These are phyloP conservation scores for Porogramme epimiltina DNA, from an alignment of 1,284 basidiomycete genomes.

Conservation along the genomic window DNA sequence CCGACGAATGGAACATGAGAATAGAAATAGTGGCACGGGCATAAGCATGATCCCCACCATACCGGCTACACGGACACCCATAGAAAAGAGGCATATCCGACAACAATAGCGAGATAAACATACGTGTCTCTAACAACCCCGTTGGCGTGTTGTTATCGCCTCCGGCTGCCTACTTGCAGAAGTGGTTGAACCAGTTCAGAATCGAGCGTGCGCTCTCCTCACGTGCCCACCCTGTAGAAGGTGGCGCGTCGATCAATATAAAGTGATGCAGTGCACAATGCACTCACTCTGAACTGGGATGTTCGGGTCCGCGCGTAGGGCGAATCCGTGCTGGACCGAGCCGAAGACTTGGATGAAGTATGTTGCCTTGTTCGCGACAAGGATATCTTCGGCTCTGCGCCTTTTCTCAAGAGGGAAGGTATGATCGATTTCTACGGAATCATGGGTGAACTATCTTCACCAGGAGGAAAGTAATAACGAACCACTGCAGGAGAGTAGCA, in stretches of 20 bases:
- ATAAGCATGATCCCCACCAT: too few relatives aligned
- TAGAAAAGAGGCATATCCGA: too few relatives aligned
- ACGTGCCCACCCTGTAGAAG: conserved; percentile 52
- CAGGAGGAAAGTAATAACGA: background rate
- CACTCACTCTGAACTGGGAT: conserved; percentile 43
- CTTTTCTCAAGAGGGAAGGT: conserved; percentile 46
- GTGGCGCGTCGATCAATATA: too few relatives aligned
- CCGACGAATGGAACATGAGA: too few relatives aligned
- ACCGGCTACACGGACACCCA: too few relatives aligned
- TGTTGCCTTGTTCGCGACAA: conserved; percentile 43
- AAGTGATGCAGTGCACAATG: too few relatives aligned
- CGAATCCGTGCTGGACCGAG: conserved; percentile 49
- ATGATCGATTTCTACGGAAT: conserved; percentile 41
- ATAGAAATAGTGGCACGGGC: too few relatives aligned
- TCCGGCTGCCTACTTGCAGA: conserved; percentile 1
- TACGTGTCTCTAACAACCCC: too few relatives aligned
- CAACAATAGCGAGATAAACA: too few relatives aligned
- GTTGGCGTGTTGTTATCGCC: too few relatives aligned
- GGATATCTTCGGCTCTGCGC: conserved; percentile 47
- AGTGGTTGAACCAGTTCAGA: conserved; percentile 21
- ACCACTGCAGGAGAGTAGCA: conserved; percentile 19
- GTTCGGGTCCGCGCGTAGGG: conserved; percentile 41
- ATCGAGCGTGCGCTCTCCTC: conserved; percentile 55
- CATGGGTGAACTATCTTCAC: background rate
- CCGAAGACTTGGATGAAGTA: conserved; percentile 55